Evolutionary conservation across 352 stramenopile species (phyloP).

Genomic region (Phytophthora melonis): DNA sequence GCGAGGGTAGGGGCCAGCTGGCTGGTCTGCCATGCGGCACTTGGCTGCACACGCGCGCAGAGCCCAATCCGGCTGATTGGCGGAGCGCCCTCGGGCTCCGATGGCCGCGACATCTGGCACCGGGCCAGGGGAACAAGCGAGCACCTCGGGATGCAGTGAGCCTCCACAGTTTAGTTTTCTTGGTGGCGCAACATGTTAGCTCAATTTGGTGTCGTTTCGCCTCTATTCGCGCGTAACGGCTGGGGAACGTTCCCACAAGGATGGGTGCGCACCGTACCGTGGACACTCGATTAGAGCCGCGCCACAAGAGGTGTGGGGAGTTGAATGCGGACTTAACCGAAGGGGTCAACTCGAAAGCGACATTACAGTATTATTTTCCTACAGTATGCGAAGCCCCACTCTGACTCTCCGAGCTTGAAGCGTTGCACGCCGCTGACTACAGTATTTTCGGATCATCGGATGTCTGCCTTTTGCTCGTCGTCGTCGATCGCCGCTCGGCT

Average conservation of each 20-base stretch:
- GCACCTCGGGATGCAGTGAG: background rate
- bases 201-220: conserved; percentile 36
- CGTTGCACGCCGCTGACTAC: conserved; percentile 26
- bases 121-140: background rate
- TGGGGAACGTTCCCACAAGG: conserved; percentile 34
- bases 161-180: background rate
- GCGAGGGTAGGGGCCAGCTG: background rate
- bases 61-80: conserved; percentile 33
- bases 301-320: background rate
- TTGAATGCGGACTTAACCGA: conserved; percentile 20
- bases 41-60: conserved; percentile 7
- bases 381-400: conserved; percentile 26
- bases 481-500: background rate
- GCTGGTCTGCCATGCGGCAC: conserved; percentile 5
- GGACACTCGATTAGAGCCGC: background rate
- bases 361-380: background rate
- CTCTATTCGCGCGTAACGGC: conserved; percentile 16
- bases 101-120: conserved; percentile 13
- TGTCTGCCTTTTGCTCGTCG: conserved; percentile 25
- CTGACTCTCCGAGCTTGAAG: conserved; percentile 38
- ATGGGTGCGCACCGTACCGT: conserved; percentile 21
- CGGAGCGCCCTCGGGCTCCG: conserved; percentile 19
- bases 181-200: background rate
- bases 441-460: conserved; percentile 11
- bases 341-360: conserved; percentile 29